phyloP scores from a whole-genome alignment of 805 yeast species.

The Wickerhamiella dianesei region DNA sequence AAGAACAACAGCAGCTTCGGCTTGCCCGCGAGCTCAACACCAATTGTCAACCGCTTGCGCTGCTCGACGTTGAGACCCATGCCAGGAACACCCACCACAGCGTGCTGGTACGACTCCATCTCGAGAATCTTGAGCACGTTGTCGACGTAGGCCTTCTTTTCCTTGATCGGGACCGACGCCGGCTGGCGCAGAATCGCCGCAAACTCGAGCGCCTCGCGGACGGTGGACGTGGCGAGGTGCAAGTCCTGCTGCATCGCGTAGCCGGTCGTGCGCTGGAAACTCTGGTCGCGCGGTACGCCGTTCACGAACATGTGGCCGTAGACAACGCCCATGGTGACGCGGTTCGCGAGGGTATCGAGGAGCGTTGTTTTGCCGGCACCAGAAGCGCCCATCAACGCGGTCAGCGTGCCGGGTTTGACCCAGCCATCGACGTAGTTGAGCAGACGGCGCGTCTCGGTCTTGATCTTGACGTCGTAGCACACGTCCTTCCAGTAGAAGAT shows the following conservation, averaged over 20 bases:
- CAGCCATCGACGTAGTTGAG: conserved; percentile 49
- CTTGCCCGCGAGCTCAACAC: conserved; percentile 59
- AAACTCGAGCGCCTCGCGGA: conserved; percentile 59
- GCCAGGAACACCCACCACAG: conserved; percentile 67
- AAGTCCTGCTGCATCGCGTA: conserved; percentile 73
- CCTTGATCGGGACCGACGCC: conserved; percentile 37
- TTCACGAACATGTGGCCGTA: conserved; percentile 63
- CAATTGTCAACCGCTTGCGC: conserved; percentile 54
- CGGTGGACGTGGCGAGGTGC: conserved; percentile 55
- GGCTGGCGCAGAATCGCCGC: conserved; percentile 66
- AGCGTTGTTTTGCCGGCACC: conserved; percentile 81
- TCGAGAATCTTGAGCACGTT: conserved; percentile 52
- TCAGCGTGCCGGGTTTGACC: conserved; percentile 68
- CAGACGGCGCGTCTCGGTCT: conserved; percentile 27
- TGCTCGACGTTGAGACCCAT: conserved; percentile 59
- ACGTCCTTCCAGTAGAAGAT: conserved; percentile 52
- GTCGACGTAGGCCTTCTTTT: conserved; percentile 56
- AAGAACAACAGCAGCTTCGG: conserved; percentile 47
- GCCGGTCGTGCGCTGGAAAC: conserved; percentile 67
- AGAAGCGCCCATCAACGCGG: conserved; percentile 76
- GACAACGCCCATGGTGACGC: conserved; percentile 56
- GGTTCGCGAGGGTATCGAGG: conserved; percentile 56
- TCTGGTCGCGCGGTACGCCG: conserved; percentile 46
- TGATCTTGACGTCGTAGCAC: conserved; percentile 39
- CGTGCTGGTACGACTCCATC: conserved; percentile 60